phyloP scores from a whole-genome alignment of 2,329 filamentous ascomycete species.

The Stachybotrys elegans region DNA sequence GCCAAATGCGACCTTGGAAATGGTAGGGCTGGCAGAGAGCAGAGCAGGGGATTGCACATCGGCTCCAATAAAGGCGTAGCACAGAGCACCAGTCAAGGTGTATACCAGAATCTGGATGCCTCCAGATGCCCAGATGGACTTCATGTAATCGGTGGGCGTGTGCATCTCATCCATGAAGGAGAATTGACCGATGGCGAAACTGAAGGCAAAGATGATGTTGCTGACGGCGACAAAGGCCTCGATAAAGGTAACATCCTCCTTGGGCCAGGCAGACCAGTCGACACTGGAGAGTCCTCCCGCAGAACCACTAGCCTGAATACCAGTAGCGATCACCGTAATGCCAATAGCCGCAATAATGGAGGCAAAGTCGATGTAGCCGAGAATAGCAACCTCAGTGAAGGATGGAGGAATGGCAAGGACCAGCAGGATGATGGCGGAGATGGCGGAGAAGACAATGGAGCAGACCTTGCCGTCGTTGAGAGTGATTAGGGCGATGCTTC shows the following conservation, averaged over 20 bases:
- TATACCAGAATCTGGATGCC: slow-evolving; percentile 54
- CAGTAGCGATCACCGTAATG: slow-evolving; percentile 57
- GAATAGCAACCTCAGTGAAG: slow-evolving; percentile 28
- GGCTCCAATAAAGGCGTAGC: slow-evolving; percentile 59
- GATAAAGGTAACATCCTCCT: slow-evolving; percentile 33
- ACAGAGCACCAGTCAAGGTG: slow-evolving; percentile 54
- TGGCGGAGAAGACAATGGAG: slow-evolving; percentile 27
- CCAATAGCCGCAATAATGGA: slow-evolving; percentile 55
- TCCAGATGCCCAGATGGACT: slow-evolving; percentile 52
- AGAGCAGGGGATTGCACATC: slow-evolving; percentile 57
- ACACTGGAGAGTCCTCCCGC: slow-evolving; percentile 10
- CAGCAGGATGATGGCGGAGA: slow-evolving; percentile 28
- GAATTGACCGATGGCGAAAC: slow-evolving; percentile 1
- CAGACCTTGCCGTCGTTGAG: slow-evolving; percentile 45
- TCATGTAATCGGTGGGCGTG: slow-evolving; percentile 27
- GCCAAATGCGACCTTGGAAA: slow-evolving; percentile 59
- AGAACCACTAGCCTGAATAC: slow-evolving; percentile 26
- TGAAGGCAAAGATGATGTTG: slow-evolving; percentile 52
- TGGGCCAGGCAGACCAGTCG: slow-evolving; percentile 27
- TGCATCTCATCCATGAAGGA: slow-evolving; percentile 5
- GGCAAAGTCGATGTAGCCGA: slow-evolving; percentile 31
- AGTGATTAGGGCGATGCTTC: slow-evolving; percentile 57
- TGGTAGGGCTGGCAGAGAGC: slow-evolving; percentile 46
- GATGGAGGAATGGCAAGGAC: slow-evolving; percentile 30
- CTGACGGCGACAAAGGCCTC: slow-evolving; percentile 48